These are phyloP conservation scores for Fusarium concolor DNA, from an alignment of 2,329 filamentous ascomycete species.

Conservation along the genomic window DNA sequence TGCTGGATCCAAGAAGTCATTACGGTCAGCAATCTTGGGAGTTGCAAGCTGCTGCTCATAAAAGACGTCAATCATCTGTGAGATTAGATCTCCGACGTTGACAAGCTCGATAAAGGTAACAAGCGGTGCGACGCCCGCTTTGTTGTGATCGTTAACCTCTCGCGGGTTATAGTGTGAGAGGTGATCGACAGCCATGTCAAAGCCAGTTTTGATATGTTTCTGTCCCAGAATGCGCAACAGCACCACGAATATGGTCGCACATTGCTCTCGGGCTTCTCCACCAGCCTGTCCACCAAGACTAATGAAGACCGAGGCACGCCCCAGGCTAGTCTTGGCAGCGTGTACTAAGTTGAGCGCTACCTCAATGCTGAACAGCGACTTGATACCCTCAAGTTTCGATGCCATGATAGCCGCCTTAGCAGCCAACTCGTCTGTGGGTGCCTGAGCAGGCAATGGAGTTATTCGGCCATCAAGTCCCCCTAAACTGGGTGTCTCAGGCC, in stretches of 20 bases:
- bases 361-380: conserved; percentile 95
- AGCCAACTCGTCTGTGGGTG: conserved; percentile 89
- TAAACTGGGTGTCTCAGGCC: conserved; percentile 63
- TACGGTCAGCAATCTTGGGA: conserved; percentile 85
- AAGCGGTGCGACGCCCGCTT: conserved; percentile 84
- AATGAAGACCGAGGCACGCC: conserved; percentile 86
- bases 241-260: conserved; percentile 86
- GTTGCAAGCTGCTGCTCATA: conserved; percentile 93
- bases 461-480: conserved; percentile 53
- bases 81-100: conserved; percentile 96
- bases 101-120: conserved; percentile 97
- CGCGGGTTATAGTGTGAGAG: conserved; percentile 91
- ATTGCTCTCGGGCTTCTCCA: conserved; percentile 87
- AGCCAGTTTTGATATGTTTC: conserved; percentile 90
- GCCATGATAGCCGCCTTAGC: conserved; percentile 99
- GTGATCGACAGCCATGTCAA: conserved; percentile 91
- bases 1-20: conserved; percentile 93
- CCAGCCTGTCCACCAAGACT: conserved; percentile 82
- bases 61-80: conserved; percentile 99
- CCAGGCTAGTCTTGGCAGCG: conserved; percentile 86
- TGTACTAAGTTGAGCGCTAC: conserved; percentile 92
- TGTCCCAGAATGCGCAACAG: conserved; percentile 87
- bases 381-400: conserved; percentile 91
- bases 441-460: conserved; percentile 66
- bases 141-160: conserved; percentile 77